Evolutionary conservation across 108 stramenopile genomes (phyloP).

Genomic region (Cyclotella baltica): DNA sequence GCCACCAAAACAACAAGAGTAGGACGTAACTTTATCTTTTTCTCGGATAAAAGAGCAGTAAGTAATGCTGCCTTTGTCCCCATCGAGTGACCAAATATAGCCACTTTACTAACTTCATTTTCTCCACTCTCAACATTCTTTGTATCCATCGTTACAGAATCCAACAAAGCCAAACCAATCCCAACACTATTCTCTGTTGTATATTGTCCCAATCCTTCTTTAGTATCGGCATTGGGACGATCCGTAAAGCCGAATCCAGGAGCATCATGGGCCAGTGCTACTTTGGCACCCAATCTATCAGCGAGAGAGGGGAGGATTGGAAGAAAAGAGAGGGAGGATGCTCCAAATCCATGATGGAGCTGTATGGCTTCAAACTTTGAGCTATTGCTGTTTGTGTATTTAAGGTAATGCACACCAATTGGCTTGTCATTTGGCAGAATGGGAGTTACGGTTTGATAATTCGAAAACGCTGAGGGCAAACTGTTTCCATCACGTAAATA

Average conservation of each 20-base stretch:
- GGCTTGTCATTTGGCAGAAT: not conserved
- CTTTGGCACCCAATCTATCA: conserved; percentile 47
- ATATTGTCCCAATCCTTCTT: conserved; percentile 45
- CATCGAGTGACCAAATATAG: conserved; percentile 84
- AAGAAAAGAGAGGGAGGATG: conserved; percentile 83
- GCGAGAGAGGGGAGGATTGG: conserved; percentile 65
- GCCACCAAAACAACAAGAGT: conserved; percentile 71
- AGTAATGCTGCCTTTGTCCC: conserved; percentile 68
- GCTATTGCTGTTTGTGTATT: conserved; percentile 28
- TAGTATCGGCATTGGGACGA: conserved; percentile 51
- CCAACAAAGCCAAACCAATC: conserved; percentile 54
- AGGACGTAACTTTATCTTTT: conserved; percentile 8
- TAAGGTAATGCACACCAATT: conserved; percentile 70
- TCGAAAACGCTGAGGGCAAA: conserved; percentile 70
- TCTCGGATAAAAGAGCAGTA: conserved; percentile 54
- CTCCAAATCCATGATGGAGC: conserved; percentile 88
- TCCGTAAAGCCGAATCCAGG: conserved; percentile 89
- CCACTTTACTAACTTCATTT: conserved; percentile 44
- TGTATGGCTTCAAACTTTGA: conserved; percentile 47
- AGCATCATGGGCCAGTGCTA: conserved; percentile 79
- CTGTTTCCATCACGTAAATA: conserved; percentile 52
- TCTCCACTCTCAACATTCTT: not conserved
- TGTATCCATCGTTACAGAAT: conserved; percentile 7
- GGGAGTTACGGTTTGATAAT: conserved; percentile 51
- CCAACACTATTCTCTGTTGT: conserved; percentile 50